These are phyloP conservation scores for Tricholoma matsutake DNA, from an alignment of 768 basidiomycete genomes.

Conservation along the genomic window DNA sequence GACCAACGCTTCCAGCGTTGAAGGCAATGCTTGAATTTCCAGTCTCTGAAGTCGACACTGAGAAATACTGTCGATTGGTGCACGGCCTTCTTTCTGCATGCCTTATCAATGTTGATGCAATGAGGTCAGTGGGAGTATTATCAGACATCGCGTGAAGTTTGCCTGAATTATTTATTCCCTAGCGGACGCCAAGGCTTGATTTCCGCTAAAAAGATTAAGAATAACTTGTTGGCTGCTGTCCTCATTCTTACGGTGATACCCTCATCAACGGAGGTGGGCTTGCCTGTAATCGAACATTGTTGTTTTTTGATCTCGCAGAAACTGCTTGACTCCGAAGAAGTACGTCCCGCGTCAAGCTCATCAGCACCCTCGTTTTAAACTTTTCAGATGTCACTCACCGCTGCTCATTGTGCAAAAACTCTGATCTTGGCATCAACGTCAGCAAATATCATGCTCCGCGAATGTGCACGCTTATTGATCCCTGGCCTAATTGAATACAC, in stretches of 20 bases:
- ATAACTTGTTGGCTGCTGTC: constrained; percentile 83
- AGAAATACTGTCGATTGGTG: constrained; percentile 56
- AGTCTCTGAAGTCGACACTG: constrained; percentile 37
- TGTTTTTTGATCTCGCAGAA: constrained; percentile 85
- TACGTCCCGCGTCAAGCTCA: constrained; percentile 22
- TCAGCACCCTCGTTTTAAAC: neutral
- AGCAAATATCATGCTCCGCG: constrained; percentile 63
- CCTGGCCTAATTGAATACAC: constrained; percentile 82
- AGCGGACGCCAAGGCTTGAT: constrained; percentile 81
- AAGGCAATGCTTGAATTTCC: constrained; percentile 68
- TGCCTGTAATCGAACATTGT: constrained; percentile 75
- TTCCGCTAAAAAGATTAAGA: constrained; percentile 82
- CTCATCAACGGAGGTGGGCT: constrained; percentile 60
- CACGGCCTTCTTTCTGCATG: constrained; percentile 87
- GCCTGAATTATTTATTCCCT: constrained; percentile 4
- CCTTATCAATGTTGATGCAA: constrained; percentile 83
- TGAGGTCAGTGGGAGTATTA: constrained; percentile 58
- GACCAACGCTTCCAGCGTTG: constrained; percentile 75
- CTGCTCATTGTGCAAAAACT: constrained; percentile 88
- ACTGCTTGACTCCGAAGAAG: constrained; percentile 66
- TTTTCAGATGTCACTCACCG: constrained; percentile 71
- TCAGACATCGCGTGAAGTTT: neutral
- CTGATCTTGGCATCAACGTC: constrained; percentile 68
- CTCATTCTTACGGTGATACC: constrained; percentile 83
- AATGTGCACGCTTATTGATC: constrained; percentile 68